phyloP scores from a whole-genome alignment of 1,139 yeast genomes.

The Spencermartinsiella ligniputridi region DNA sequence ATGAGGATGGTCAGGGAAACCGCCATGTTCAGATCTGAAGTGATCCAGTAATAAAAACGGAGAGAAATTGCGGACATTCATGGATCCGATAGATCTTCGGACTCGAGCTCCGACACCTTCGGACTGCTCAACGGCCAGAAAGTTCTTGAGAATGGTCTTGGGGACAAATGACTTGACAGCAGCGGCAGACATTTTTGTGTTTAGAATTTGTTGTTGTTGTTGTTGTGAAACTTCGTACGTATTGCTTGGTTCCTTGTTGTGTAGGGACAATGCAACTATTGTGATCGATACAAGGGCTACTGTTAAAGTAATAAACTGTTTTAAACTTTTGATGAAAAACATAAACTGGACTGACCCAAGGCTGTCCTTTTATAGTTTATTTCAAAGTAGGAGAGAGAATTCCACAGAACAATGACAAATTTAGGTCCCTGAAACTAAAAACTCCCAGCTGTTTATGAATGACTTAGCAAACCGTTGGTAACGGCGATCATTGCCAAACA shows the following conservation, averaged over 20 bases:
- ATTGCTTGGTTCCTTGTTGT: too few relatives aligned
- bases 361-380: background rate
- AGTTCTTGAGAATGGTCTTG: constrained; percentile 54
- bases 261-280: background rate
- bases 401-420: background rate
- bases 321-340: background rate
- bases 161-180: constrained; percentile 2
- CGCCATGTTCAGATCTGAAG: constrained; percentile 57
- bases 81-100: constrained; percentile 73
- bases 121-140: constrained; percentile 67
- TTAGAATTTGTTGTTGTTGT: background rate
- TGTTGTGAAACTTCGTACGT: background rate
- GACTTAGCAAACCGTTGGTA: too few relatives aligned
- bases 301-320: background rate
- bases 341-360: background rate
- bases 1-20: constrained; percentile 93
- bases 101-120: constrained; percentile 90
- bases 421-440: too few relatives aligned
- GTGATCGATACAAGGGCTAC: background rate
- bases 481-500: too few relatives aligned
- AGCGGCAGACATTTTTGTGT: background rate
- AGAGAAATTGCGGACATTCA: constrained; percentile 62
- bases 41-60: constrained; percentile 87
- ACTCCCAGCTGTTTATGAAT: too few relatives aligned
- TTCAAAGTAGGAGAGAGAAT: background rate